Evolutionary conservation across 768 basidiomycete genomes (phyloP), one percentile per base, ranked within the genome.

Genomic region (Atractiella rhizophila): DNA sequence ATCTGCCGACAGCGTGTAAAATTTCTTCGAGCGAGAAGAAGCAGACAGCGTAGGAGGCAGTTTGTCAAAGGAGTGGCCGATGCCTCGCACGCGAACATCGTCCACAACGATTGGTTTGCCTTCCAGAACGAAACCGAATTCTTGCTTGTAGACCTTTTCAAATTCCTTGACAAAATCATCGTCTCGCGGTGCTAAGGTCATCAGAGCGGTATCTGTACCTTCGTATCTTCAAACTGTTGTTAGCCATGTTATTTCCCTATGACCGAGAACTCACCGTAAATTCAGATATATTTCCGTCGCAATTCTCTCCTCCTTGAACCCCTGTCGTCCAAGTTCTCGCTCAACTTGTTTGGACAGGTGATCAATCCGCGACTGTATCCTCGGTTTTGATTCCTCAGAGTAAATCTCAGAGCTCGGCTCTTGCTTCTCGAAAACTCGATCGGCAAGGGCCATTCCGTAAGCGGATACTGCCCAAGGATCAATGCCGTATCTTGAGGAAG

Each of bases 21-120:
- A 57, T 47, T 60, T 88, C 81, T 4, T 65, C 61, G 55, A 74
- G 80, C 20, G 83, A 77, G 11, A 77, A 76, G 44, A 72, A 65
- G 0, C 79, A 79, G 3, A 83, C 67, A 8, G 66, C 64, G 54
- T 82, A 76, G 56, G n/a, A n/a, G n/a, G n/a, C n/a, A n/a, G n/a
- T n/a, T n/a, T n/a, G n/a, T n/a, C n/a, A n/a, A 78, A 80, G 5
- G 81, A 83, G 62, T 82, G 82, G 34, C 86, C 83, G 29, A 81
- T 76, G 4, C 81, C 83, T 35, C 79, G 77, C 6, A 83, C 78
- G 71, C 77, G 48, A 20, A 91, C 63, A 60, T 88, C 86, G 55
- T 91, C 86, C 9, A 91, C 78, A 41, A 81, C 71, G 51, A 91
- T 66, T 24, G 64, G 62, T 63, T 81, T 82, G 29, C 68, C 72